Percentiles rank a stretch among this genome's conserved stretches.
phyloP scores from a whole-genome alignment of 2,329 filamentous ascomycete genomes.

The Cladosporium cucumerinum region DNA sequence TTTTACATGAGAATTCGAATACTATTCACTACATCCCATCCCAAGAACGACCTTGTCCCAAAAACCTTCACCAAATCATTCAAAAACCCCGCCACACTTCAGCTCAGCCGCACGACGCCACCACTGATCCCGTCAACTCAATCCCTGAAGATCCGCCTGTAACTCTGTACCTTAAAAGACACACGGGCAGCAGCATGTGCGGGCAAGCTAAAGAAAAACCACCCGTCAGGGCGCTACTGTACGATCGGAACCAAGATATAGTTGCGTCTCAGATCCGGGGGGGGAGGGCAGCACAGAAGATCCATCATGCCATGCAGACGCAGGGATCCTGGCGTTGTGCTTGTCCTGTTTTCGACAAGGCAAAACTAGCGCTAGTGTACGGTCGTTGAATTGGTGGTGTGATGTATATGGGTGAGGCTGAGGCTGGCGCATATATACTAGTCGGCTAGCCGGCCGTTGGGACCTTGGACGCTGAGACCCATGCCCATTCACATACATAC shows the following conservation, averaged over 20 bases:
- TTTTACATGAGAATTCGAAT: background rate
- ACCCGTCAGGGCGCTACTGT: slow-evolving; percentile 1
- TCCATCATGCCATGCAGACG: background rate
- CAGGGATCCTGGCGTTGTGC: background rate
- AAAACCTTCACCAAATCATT: background rate
- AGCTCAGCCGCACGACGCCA: background rate
- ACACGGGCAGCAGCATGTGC: background rate
- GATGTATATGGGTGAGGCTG: background rate
- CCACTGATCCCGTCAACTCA: background rate
- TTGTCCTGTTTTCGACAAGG: background rate
- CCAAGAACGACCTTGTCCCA: background rate
- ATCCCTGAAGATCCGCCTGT: background rate
- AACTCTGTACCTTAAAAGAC: background rate
- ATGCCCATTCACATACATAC: background rate
- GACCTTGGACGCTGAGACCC: background rate
- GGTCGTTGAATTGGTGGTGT: background rate
- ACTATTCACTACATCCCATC: background rate
- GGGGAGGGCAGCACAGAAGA: background rate
- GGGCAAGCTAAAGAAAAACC: background rate
- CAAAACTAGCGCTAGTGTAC: background rate
- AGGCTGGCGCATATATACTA: background rate
- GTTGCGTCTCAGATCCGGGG: background rate
- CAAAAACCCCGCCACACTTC: background rate
- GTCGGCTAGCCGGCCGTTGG: background rate
- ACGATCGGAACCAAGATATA: slow-evolving; percentile 7